Conservation (phyloP, 176 grass and related monocot species). For the Secale cereale region DNA sequence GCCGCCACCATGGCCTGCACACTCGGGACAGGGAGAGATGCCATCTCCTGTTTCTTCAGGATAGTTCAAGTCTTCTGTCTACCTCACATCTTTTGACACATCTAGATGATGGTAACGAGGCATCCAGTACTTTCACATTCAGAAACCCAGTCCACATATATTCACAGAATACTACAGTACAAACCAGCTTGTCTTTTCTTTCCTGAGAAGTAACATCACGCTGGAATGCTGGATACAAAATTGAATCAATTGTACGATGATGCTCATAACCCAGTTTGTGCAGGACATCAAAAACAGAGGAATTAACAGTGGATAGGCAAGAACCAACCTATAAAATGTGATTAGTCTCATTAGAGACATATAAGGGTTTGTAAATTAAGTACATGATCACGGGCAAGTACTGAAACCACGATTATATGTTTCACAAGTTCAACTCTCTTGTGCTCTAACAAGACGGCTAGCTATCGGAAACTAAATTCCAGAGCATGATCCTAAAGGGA, state of each 20-base stretch:
- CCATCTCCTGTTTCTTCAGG: constrained; percentile 5
- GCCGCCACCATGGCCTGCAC: constrained; percentile 28
- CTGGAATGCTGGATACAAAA: not conserved
- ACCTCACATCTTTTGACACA: not conserved
- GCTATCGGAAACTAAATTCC: not conserved
- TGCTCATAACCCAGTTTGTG: not conserved
- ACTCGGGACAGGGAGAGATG: constrained; percentile 37
- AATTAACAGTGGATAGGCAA: not conserved
- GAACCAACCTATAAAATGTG: not conserved
- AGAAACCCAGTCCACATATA: not conserved
- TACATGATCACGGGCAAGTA: not conserved
- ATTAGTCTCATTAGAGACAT: not conserved
- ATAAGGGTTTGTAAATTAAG: not conserved
- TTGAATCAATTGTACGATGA: not conserved
- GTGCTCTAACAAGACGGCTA: not conserved
- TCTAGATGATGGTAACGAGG: not conserved
- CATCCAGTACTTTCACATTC: not conserved
- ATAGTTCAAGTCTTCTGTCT: not conserved
- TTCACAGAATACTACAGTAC: not conserved
- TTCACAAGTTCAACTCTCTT: not conserved
- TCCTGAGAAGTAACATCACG: not conserved
- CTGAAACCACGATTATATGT: not conserved
- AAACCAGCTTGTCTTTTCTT: not conserved
- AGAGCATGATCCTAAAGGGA: not conserved
- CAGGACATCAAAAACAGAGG: not conserved